These are phyloP conservation scores for Starmera caribaea DNA, from an alignment of 805 yeast species.

Conservation along the genomic window DNA sequence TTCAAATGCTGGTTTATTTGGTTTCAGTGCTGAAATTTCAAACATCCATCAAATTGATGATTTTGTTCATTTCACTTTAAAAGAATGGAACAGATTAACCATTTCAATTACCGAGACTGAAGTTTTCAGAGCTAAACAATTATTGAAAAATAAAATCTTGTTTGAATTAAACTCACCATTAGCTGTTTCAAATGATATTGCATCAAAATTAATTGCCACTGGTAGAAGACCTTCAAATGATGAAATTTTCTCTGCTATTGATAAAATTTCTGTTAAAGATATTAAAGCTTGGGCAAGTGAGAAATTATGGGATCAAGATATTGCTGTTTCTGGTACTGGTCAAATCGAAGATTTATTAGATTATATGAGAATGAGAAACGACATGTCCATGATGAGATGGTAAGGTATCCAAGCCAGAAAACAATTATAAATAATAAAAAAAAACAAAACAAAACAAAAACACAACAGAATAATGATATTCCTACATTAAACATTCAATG, in stretches of 20 bases:
- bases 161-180: slow-evolving; percentile 36
- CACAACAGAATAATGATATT: background rate
- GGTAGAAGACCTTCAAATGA: slow-evolving; percentile 55
- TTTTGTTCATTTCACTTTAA: slow-evolving; percentile 68
- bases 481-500: no score
- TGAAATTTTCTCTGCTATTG: slow-evolving; percentile 54
- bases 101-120: slow-evolving; percentile 68
- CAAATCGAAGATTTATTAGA: slow-evolving; percentile 79
- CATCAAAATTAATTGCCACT: slow-evolving; percentile 44
- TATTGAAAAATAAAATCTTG: slow-evolving; percentile 56
- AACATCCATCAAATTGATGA: slow-evolving; percentile 60
- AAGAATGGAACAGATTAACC: slow-evolving; percentile 82
- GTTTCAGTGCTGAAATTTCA: slow-evolving; percentile 59
- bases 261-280: slow-evolving; percentile 48
- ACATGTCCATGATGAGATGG: slow-evolving; percentile 86
- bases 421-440: background rate
- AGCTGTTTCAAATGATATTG: slow-evolving; percentile 48
- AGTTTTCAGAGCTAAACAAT: slow-evolving; percentile 67
- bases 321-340: slow-evolving; percentile 78
- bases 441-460: background rate
- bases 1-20: slow-evolving; percentile 80
- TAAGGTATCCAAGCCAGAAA: slow-evolving; percentile 13
- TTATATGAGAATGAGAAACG: slow-evolving; percentile 80
- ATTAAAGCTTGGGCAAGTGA: slow-evolving; percentile 67
- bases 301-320: slow-evolving; percentile 75